phyloP scores from a whole-genome alignment of 495 filamentous ascomycete species.

The Ramalina intermedia region DNA sequence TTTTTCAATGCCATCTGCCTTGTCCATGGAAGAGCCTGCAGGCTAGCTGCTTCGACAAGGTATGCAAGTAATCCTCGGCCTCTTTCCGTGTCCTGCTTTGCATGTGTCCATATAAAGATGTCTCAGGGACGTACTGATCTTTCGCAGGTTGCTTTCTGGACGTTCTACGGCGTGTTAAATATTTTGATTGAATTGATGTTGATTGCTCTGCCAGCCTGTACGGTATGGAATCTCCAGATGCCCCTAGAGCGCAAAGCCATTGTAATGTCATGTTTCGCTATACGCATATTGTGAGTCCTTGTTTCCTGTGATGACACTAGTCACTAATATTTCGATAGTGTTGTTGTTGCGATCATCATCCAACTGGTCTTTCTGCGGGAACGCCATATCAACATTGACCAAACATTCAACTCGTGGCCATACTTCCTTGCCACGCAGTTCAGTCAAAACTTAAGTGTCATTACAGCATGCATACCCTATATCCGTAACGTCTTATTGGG shows the following conservation, averaged over 20 bases:
- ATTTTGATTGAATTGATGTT: constrained; percentile 27
- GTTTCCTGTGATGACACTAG: background rate
- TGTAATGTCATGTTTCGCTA: constrained; percentile 22
- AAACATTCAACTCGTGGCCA: constrained; percentile 18
- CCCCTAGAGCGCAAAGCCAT: constrained; percentile 16
- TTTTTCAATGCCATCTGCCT: constrained; percentile 29
- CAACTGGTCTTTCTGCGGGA: constrained; percentile 19
- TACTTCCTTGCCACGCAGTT: constrained; percentile 21
- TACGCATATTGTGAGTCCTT: constrained; percentile 22
- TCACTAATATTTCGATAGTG: constrained; percentile 7
- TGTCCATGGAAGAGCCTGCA: constrained; percentile 25
- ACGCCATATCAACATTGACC: constrained; percentile 6
- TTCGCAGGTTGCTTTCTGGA: constrained; percentile 23
- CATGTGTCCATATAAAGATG: no score
- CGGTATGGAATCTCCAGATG: constrained; percentile 25
- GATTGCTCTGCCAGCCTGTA: constrained; percentile 23
- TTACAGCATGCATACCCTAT: constrained; percentile 31
- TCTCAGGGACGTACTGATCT: constrained; percentile 1
- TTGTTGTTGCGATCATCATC: constrained; percentile 19
- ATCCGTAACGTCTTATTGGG: constrained; percentile 26
- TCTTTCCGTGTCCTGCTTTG: no score
- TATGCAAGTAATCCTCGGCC: constrained; percentile 7
- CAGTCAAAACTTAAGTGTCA: constrained; percentile 22
- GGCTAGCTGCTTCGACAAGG: constrained; percentile 23
- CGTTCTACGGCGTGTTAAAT: constrained; percentile 27